Evolutionary conservation across 73 alveolate genomes (phyloP), one percentile per base, ranked within the genome.

Genomic region (Paramecium octaurelia): DNA sequence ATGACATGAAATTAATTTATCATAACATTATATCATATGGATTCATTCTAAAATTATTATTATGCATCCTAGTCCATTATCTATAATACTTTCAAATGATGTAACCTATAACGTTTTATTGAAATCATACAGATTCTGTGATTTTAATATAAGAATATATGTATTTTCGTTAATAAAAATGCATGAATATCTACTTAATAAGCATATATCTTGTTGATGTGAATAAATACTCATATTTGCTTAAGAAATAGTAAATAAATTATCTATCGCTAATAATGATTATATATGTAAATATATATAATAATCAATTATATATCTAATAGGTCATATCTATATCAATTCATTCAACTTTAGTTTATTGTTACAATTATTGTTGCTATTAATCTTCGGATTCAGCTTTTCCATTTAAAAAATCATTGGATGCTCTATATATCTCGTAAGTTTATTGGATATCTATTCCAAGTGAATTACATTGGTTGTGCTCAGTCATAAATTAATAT

Each of bases 401-500:
- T 12, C 84, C 84, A 64, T 64, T 64, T 80, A 80, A 48, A 80
- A 80, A 80, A 23, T 80, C 91, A 80, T 80, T 80, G 8, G 91
- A 80, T 12, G 91, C 91, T 46, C 91, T 80, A 80, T 80, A 80
- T 12, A 80, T 80, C 9, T 80, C 91, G 21, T 80, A 80, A 20
- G 91, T 80, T 16, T 80, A 11, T 35, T 80, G 29, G 46, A 80
- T 80, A 46, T 80, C 91, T 20, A 80, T 80, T 24, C 91, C 91
- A 40, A 80, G 44, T 0, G 91, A 80, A 80, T 80, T 80, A 35
- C 91, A 80, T 48, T 80, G 29, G 23, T 80, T 80, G 23, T 80
- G 91, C 12, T 80, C 91, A 12, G 91, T 80, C 91, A 80, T 80
- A 48, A 80, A 80, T 80, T 80, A 64, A 46, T 80, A 80, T 23